Percentiles rank a stretch among this genome's conserved stretches.
phyloP scores from a whole-genome alignment of 1,284 basidiomycete species.

The Mrakiaceae sp. region DNA sequence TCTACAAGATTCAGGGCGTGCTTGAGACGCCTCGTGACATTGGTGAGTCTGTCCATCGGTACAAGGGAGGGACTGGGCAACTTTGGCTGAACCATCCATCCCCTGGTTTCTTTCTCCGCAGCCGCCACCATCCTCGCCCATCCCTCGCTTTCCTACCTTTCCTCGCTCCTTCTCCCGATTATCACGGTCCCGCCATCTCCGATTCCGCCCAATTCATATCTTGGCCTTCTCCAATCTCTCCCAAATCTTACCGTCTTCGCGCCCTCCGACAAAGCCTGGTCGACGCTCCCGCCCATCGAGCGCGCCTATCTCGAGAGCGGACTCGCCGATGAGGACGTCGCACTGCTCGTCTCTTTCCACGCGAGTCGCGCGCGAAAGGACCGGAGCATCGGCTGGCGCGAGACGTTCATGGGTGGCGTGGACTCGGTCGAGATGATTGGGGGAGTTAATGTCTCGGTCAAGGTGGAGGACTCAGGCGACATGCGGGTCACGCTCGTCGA shows the following conservation, averaged over 20 bases:
- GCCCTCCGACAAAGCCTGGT: conserved; percentile 72
- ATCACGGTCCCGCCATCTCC: conserved; percentile 35
- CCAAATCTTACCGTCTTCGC: conserved; percentile 80
- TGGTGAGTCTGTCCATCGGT: conserved; percentile 39
- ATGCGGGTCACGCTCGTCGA: conserved; percentile 13
- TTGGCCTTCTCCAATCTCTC: conserved; percentile 37
- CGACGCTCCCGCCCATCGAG: conserved; percentile 52
- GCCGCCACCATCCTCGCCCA: conserved; percentile 46
- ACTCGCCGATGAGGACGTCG: conserved; percentile 67
- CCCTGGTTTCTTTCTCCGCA: conserved; percentile 23
- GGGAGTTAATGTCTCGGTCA: conserved; percentile 6
- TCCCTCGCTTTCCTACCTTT: not conserved
- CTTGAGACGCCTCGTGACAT: conserved; percentile 65
- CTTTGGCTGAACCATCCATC: not conserved
- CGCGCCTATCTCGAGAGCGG: conserved; percentile 73
- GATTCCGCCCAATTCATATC: conserved; percentile 54
- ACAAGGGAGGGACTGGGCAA: not conserved
- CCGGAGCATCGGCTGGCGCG: conserved; percentile 25
- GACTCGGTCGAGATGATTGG: conserved; percentile 24
- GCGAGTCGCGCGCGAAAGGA: conserved; percentile 34
- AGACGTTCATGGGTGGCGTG: conserved; percentile 16
- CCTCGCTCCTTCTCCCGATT: not conserved
- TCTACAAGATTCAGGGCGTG: conserved; percentile 65
- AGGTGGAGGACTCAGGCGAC: conserved; percentile 14
- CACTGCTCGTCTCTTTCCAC: conserved; percentile 65